Conservation (phyloP, 1,284 basidiomycete genomes). For the Malassezia furfur region DNA sequence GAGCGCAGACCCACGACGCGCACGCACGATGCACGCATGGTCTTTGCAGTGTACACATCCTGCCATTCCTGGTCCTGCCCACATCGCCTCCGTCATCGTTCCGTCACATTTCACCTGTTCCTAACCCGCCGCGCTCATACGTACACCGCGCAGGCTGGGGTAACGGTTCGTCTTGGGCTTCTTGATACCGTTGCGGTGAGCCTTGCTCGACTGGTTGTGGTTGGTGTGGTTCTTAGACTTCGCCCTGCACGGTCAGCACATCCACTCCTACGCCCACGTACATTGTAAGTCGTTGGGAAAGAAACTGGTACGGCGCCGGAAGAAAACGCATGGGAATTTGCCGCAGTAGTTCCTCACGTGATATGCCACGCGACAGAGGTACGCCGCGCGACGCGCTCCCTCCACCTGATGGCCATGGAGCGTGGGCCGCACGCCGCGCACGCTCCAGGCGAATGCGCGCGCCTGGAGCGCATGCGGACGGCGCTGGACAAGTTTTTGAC, state of each 20-base stretch:
- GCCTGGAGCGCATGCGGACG: slow-evolving; percentile 29
- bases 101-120: too few relatives aligned
- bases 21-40: too few relatives aligned
- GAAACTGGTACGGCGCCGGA: not conserved
- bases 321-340: slow-evolving; percentile 19
- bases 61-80: too few relatives aligned
- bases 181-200: slow-evolving; percentile 74
- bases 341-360: slow-evolving; percentile 19
- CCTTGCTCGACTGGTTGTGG: slow-evolving; percentile 60
- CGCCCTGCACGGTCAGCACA: slow-evolving; percentile 25
- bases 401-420: not conserved
- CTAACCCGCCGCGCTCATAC: slow-evolving; percentile 9
- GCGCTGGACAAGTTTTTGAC: slow-evolving; percentile 33
- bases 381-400: slow-evolving; percentile 1
- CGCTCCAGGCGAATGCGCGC: slow-evolving; percentile 1
- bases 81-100: too few relatives aligned
- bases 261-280: not conserved
- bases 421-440: not conserved
- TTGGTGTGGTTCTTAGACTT: slow-evolving; percentile 47
- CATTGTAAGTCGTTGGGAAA: slow-evolving; percentile 10
- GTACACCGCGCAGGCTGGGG: slow-evolving; percentile 78
- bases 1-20: too few relatives aligned
- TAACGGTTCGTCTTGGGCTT: slow-evolving; percentile 60
- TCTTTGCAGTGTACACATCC: too few relatives aligned
- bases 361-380: not conserved